These are phyloP conservation scores for Quillaja saponaria DNA, from an alignment of 306 rosid species.

Conservation along the genomic window DNA sequence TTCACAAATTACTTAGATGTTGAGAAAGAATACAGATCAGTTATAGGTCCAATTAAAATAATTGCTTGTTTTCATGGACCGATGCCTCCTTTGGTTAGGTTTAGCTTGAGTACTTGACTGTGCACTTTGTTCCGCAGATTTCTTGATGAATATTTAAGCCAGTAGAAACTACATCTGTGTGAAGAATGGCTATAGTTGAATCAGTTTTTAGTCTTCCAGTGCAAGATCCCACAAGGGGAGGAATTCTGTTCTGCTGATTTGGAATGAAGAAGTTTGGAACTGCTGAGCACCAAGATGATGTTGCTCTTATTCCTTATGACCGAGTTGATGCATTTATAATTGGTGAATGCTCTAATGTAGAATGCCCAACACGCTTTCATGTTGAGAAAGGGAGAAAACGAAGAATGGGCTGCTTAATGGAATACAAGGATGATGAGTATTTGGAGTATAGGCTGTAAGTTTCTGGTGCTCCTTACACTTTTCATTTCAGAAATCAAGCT, in stretches of 20 bases:
- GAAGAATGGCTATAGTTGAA: constrained; percentile 67
- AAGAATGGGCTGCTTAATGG: constrained; percentile 73
- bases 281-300: constrained; percentile 75
- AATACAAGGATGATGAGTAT: constrained; percentile 84
- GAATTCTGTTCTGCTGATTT: constrained; percentile 78
- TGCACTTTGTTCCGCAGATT: constrained; percentile 25
- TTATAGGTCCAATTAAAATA: too few species aligned
- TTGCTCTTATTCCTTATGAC: constrained; percentile 82
- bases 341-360: constrained; percentile 82
- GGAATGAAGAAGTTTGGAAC: constrained; percentile 85
- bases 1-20: too few species aligned
- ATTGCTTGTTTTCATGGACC: background rate
- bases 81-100: constrained; percentile 4
- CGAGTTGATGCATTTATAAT: constrained; percentile 85
- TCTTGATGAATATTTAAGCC: constrained; percentile 1
- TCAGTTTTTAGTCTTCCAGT: constrained; percentile 60
- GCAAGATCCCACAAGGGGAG: constrained; percentile 84
- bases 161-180: background rate
- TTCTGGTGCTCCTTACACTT: constrained; percentile 21
- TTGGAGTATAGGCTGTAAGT: constrained; percentile 90
- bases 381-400: constrained; percentile 82
- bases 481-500: background rate
- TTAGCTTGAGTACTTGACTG: background rate
- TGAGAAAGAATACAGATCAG: too few species aligned
- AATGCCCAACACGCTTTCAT: constrained; percentile 85